A percentile compares a stretch with the other conserved stretches of the same genome.
These are phyloP conservation scores for Epicoccum sorghinum DNA, from an alignment of 2,329 filamentous ascomycete species.

Conservation along the genomic window DNA sequence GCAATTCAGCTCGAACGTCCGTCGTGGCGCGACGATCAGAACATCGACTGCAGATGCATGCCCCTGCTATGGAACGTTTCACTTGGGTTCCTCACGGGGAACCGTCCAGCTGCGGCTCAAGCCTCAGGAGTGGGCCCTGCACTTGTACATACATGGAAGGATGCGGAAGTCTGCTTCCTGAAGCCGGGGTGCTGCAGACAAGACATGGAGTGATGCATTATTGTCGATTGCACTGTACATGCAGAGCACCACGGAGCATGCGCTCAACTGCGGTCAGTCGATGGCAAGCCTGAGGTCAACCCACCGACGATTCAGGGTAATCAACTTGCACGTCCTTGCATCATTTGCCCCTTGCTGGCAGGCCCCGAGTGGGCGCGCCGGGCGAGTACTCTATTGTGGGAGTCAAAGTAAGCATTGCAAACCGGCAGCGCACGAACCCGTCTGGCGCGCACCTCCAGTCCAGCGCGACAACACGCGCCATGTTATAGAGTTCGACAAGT, in stretches of 20 bases:
- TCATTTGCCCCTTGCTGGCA: neutral
- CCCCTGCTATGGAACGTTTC: slow-evolving; percentile 13
- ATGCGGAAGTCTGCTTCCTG: neutral
- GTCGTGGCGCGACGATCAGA: slow-evolving; percentile 11
- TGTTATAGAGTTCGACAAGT: slow-evolving; percentile 15
- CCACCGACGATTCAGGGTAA: neutral
- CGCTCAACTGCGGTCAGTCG: neutral
- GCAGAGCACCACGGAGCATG: neutral
- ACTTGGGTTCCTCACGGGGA: slow-evolving; percentile 1
- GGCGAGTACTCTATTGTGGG: slow-evolving; percentile 16
- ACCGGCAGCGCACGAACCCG: slow-evolving; percentile 15
- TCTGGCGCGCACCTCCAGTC: slow-evolving; percentile 21
- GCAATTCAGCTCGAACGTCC: slow-evolving; percentile 6
- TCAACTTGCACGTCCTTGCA: slow-evolving; percentile 7
- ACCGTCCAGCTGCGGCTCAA: slow-evolving; percentile 9
- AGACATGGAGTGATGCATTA: neutral
- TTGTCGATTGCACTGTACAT: neutral
- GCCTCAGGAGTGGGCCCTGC: neutral
- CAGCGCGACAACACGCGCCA: slow-evolving; percentile 8
- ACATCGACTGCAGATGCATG: slow-evolving; percentile 7
- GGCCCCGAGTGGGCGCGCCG: slow-evolving; percentile 19
- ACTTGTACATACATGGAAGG: neutral
- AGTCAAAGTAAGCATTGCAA: slow-evolving; percentile 19
- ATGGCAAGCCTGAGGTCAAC: neutral
- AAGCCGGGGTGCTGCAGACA: neutral